These are phyloP conservation scores for Coemansia sp. DNA, from an alignment of 192 early-diverging fungal genomes.

Conservation along the genomic window DNA sequence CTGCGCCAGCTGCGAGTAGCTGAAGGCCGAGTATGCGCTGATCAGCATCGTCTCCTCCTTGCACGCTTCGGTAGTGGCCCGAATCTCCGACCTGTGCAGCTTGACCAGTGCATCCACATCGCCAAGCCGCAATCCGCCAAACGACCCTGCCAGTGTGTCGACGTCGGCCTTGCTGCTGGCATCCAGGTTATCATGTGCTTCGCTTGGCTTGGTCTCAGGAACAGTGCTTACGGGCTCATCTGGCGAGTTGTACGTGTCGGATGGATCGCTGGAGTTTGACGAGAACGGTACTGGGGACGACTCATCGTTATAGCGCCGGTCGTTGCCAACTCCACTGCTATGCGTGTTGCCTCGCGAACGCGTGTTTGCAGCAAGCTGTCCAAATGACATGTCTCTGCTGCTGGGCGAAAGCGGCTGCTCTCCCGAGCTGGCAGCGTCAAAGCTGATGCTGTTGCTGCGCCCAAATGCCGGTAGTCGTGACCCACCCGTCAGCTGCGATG, in stretches of 20 bases:
- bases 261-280: constrained; percentile 1
- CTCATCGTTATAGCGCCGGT: background rate
- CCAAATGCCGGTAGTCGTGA: constrained; percentile 11
- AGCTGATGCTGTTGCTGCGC: constrained; percentile 20
- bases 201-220: too few species aligned
- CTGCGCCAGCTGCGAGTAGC: constrained; percentile 32
- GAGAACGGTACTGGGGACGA: constrained; percentile 4
- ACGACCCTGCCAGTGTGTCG: constrained; percentile 7
- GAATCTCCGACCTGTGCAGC: constrained; percentile 65
- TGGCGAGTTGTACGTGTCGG: constrained; percentile 1
- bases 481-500: constrained; percentile 5
- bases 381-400: background rate
- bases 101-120: constrained; percentile 62
- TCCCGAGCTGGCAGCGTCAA: constrained; percentile 8
- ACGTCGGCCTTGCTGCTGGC: constrained; percentile 4
- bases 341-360: constrained; percentile 33
- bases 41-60: constrained; percentile 64
- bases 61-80: constrained; percentile 58
- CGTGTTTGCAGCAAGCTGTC: constrained; percentile 8
- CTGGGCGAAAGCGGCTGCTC: constrained; percentile 23
- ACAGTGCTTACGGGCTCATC: background rate
- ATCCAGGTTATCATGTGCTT: constrained; percentile 5
- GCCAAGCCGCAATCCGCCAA: constrained; percentile 27
- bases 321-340: constrained; percentile 22
- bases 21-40: constrained; percentile 40